phyloP scores from a whole-genome alignment of 1,284 basidiomycete genomes.

The Pascua guehoae region DNA sequence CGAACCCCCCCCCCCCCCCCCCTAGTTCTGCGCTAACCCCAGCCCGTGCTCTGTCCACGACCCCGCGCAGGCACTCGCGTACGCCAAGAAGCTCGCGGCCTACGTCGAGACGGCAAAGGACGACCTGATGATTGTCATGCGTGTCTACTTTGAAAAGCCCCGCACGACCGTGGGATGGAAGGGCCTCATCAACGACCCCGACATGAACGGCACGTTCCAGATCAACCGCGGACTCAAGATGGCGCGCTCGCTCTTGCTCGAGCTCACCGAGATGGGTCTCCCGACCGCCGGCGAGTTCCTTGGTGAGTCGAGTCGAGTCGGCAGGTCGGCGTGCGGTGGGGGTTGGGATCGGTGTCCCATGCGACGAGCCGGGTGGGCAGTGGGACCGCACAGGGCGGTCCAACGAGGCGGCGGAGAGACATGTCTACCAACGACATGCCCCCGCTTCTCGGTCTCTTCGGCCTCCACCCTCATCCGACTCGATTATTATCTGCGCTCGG shows the following conservation, averaged over 20 bases:
- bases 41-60: constrained; percentile 93
- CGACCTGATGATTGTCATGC: constrained; percentile 93
- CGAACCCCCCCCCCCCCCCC: background rate
- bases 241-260: constrained; percentile 82
- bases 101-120: constrained; percentile 78
- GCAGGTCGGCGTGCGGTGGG: too few species aligned
- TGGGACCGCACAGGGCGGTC: too few species aligned
- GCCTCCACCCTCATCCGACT: too few species aligned
- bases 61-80: constrained; percentile 75
- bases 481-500: too few species aligned
- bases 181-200: constrained; percentile 67
- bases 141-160: constrained; percentile 95
- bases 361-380: too few species aligned
- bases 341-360: too few species aligned
- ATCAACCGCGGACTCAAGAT: constrained; percentile 93
- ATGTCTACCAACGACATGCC: too few species aligned
- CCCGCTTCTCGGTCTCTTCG: too few species aligned
- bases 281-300: constrained; percentile 94
- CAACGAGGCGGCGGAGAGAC: too few species aligned
- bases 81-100: constrained; percentile 70
- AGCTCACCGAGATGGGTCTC: constrained; percentile 80
- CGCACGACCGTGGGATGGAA: constrained; percentile 75
- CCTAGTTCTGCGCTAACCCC: constrained; percentile 2
- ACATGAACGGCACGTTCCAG: constrained; percentile 87
- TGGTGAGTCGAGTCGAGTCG: too few species aligned